A percentile compares a stretch with the other conserved stretches of the same genome.
These are phyloP conservation scores for Xylaria sp. DNA, from an alignment of 495 filamentous ascomycete genomes.

Conservation along the genomic window DNA sequence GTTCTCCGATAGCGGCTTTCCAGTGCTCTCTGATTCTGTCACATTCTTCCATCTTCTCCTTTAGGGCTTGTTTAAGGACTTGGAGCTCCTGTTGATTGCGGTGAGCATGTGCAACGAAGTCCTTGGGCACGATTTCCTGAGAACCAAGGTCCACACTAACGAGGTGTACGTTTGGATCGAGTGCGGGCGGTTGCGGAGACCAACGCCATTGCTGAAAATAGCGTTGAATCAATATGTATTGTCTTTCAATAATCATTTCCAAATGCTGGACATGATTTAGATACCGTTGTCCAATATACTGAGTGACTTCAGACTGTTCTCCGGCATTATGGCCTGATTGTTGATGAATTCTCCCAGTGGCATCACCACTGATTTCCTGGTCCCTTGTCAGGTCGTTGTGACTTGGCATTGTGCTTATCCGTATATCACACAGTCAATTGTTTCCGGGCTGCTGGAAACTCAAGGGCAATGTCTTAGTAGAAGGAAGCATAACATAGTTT, in stretches of 20 bases:
- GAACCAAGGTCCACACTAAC: neutral
- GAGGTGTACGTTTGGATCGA: accelerated
- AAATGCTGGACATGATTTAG: neutral
- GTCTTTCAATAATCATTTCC: neutral
- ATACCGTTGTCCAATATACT: neutral
- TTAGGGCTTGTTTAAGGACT: neutral
- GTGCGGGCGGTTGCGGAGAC: neutral
- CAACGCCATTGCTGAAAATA: neutral
- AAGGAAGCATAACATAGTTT: neutral
- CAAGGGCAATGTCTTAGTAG: neutral
- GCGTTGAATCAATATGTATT: neutral
- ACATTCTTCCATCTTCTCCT: constrained; percentile 7
- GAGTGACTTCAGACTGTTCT: neutral
- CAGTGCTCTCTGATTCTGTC: constrained; percentile 3
- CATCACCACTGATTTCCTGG: too few relatives aligned
- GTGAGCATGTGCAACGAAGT: neutral
- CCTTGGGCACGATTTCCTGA: neutral
- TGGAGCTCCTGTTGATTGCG: neutral
- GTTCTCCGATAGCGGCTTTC: constrained; percentile 8
- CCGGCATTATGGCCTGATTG: neutral
- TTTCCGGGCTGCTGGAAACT: neutral
- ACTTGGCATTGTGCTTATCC: neutral
- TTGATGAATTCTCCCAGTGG: neutral
- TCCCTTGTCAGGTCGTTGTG: neutral
- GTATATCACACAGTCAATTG: neutral